Conservation (phyloP, 2,329 filamentous ascomycete species). For the Monilinia vaccinii-corymbosi region DNA sequence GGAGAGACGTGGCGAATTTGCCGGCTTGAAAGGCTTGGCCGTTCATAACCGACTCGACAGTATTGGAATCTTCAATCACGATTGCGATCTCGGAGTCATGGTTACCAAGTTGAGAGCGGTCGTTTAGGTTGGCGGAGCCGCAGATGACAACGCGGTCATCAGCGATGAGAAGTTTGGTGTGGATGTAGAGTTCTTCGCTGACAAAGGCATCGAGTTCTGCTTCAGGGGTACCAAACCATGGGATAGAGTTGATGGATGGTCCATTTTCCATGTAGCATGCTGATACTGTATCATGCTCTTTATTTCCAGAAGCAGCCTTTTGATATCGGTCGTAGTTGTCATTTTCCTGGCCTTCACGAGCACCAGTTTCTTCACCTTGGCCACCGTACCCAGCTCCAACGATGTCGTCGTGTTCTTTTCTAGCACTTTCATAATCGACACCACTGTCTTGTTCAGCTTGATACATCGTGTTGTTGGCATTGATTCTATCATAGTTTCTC, state of each 20-base stretch:
- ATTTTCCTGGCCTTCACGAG: conserved; percentile 28
- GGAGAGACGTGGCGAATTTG: conserved; percentile 69
- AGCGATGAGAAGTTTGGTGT: conserved; percentile 66
- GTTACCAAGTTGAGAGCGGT: conserved; percentile 66
- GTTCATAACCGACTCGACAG: conserved; percentile 64
- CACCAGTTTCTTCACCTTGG: conserved; percentile 31
- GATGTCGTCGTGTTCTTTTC: conserved; percentile 52
- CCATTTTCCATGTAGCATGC: conserved; percentile 78
- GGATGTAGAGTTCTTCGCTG: conserved; percentile 53
- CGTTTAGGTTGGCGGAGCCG: conserved; percentile 54
- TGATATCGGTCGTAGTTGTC: conserved; percentile 52
- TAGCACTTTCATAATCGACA: conserved; percentile 57
- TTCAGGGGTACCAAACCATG: conserved; percentile 46
- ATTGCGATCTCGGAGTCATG: conserved; percentile 90
- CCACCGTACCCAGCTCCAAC: conserved; percentile 38
- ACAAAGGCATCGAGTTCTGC: conserved; percentile 53
- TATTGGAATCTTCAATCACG: conserved; percentile 68
- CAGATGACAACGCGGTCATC: conserved; percentile 78
- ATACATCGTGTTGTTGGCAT: conserved; percentile 53
- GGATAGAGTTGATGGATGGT: conserved; percentile 51
- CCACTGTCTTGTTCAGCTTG: conserved; percentile 53
- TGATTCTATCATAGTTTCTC: conserved; percentile 76
- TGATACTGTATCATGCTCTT: conserved; percentile 65
- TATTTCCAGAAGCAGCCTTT: conserved; percentile 48
- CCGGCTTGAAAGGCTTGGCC: conserved; percentile 63